Evolutionary conservation across 2,329 filamentous ascomycete species (phyloP).

Genomic region (Penicillium sp.): DNA sequence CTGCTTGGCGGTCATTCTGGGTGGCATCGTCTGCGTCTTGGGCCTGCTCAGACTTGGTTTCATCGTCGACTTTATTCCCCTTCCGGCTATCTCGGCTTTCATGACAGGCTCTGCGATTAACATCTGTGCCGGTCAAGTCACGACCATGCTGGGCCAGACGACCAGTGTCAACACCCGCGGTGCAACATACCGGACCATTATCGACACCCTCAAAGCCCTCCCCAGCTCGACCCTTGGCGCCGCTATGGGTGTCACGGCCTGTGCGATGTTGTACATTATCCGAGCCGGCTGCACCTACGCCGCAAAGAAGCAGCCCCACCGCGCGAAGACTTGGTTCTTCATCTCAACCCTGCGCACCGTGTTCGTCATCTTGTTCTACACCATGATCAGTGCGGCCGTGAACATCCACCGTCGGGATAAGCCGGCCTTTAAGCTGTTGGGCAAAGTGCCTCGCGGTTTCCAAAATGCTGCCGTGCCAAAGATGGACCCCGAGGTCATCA

Average conservation of each 20-base stretch:
- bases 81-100: slow-evolving; percentile 88
- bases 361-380: slow-evolving; percentile 90
- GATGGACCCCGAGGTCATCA: slow-evolving; percentile 67
- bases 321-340: slow-evolving; percentile 82
- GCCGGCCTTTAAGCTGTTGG: slow-evolving; percentile 73
- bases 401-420: slow-evolving; percentile 68
- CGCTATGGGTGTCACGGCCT: slow-evolving; percentile 81
- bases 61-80: slow-evolving; percentile 90
- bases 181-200: slow-evolving; percentile 77
- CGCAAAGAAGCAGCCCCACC: slow-evolving; percentile 68
- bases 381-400: slow-evolving; percentile 81
- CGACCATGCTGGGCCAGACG: slow-evolving; percentile 75
- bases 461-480: slow-evolving; percentile 72
- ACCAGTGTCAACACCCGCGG: slow-evolving; percentile 68
- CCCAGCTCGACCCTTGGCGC: slow-evolving; percentile 71
- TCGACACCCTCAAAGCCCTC: slow-evolving; percentile 77
- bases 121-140: slow-evolving; percentile 82
- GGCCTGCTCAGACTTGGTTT: slow-evolving; percentile 81
- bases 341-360: slow-evolving; percentile 85
- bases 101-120: slow-evolving; percentile 95
- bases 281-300: slow-evolving; percentile 64
- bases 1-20: slow-evolving; percentile 74
- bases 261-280: slow-evolving; percentile 75
- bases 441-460: slow-evolving; percentile 81
- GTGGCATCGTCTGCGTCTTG: slow-evolving; percentile 74